phyloP scores from a whole-genome alignment of 2,329 filamentous ascomycete genomes.

The Aspergillus unguis region DNA sequence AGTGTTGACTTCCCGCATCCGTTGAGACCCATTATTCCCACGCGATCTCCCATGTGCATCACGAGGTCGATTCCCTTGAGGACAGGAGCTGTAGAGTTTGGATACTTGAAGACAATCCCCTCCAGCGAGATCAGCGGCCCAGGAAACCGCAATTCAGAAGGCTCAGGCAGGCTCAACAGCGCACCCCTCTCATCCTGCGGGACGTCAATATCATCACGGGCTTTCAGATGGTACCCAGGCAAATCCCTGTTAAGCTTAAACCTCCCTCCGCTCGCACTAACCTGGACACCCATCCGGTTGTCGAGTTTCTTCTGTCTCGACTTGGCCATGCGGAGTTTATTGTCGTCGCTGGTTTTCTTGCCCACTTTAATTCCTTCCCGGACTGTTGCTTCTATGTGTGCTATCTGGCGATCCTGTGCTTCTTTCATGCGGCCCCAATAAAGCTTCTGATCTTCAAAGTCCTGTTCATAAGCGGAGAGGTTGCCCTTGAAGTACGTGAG shows the following conservation, averaged over 20 bases:
- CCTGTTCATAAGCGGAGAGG: slow-evolving; percentile 66
- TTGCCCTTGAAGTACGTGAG: slow-evolving; percentile 74
- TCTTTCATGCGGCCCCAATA: slow-evolving; percentile 74
- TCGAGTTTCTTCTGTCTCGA: slow-evolving; percentile 81
- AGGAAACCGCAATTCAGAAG: slow-evolving; percentile 69
- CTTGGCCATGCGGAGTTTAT: slow-evolving; percentile 81
- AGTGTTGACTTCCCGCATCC: slow-evolving; percentile 80
- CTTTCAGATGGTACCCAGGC: slow-evolving; percentile 57
- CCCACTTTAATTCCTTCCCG: slow-evolving; percentile 70
- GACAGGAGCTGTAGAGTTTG: slow-evolving; percentile 42
- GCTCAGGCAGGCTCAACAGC: slow-evolving; percentile 57
- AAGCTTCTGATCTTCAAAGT: slow-evolving; percentile 61
- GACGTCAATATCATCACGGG: slow-evolving; percentile 68
- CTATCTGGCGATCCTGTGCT: slow-evolving; percentile 74
- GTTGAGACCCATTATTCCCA: slow-evolving; percentile 75
- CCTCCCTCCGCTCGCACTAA: slow-evolving; percentile 65
- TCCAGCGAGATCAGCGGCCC: slow-evolving; percentile 71
- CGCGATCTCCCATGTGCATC: slow-evolving; percentile 68
- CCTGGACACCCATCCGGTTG: slow-evolving; percentile 73
- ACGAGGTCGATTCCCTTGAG: slow-evolving; percentile 65
- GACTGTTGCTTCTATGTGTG: slow-evolving; percentile 77
- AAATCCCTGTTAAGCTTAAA: slow-evolving; percentile 80
- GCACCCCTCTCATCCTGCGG: slow-evolving; percentile 60
- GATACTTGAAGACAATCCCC: slow-evolving; percentile 64
- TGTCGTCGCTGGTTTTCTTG: slow-evolving; percentile 74